phyloP scores from a whole-genome alignment of 1,139 yeast genomes.

The Yamadazyma diddensiae region DNA sequence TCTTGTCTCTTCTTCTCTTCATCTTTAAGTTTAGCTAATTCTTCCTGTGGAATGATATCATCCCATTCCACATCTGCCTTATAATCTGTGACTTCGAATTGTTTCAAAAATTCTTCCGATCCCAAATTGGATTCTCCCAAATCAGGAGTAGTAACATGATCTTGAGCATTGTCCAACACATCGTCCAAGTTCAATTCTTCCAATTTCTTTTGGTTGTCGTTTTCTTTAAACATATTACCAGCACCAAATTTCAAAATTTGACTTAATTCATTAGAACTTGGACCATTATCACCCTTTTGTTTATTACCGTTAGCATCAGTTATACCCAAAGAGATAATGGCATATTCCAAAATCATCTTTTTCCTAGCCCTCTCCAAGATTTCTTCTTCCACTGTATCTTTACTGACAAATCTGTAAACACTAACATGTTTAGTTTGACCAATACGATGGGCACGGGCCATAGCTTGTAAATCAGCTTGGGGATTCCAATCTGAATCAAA shows the following conservation, averaged over 20 bases:
- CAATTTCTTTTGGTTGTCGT: slow-evolving; percentile 88
- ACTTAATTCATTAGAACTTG: slow-evolving; percentile 78
- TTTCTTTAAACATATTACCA: slow-evolving; percentile 93
- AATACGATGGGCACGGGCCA: slow-evolving; percentile 99
- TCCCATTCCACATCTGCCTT: slow-evolving; percentile 99
- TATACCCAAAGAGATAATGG: slow-evolving; percentile 93
- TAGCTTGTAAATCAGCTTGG: slow-evolving; percentile 96
- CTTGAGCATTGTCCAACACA: slow-evolving; percentile 95
- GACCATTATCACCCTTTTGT: slow-evolving; percentile 49
- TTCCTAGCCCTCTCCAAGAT: slow-evolving; percentile 94
- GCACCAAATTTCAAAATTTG: slow-evolving; percentile 98
- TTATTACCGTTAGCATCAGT: slow-evolving; percentile 62
- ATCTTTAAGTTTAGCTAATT: slow-evolving; percentile 80
- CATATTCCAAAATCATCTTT: slow-evolving; percentile 97
- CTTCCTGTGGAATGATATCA: slow-evolving; percentile 96
- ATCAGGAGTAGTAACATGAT: slow-evolving; percentile 94
- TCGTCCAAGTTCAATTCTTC: slow-evolving; percentile 96
- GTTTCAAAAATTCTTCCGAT: slow-evolving; percentile 95
- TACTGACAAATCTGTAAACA: slow-evolving; percentile 94
- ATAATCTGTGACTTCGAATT: slow-evolving; percentile 97
- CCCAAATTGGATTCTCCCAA: slow-evolving; percentile 95
- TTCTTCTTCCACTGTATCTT: slow-evolving; percentile 97
- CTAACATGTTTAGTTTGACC: slow-evolving; percentile 98
- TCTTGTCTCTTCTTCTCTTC: slow-evolving; percentile 86
- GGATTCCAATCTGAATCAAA: slow-evolving; percentile 99